phyloP scores from a whole-genome alignment of 1,284 basidiomycete species.

The Mycosarcoma mackinlayi region DNA sequence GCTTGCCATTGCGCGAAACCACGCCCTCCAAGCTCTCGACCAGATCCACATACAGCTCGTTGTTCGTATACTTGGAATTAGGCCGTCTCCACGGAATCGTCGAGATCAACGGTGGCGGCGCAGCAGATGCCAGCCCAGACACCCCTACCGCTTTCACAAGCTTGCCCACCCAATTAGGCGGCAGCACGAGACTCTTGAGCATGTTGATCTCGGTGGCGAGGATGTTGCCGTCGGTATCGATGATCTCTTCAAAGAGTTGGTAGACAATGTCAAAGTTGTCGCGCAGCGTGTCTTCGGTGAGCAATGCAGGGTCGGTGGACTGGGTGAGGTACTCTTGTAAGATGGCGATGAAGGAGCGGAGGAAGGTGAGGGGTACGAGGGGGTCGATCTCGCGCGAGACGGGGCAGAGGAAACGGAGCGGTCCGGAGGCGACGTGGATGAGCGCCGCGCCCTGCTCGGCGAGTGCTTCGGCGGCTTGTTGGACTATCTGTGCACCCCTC shows the following conservation, averaged over 20 bases:
- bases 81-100: constrained; percentile 64
- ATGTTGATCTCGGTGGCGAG: constrained; percentile 62
- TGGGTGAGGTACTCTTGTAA: constrained; percentile 61
- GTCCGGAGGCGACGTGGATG: constrained; percentile 81
- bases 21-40: constrained; percentile 54
- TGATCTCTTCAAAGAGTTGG: constrained; percentile 64
- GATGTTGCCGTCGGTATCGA: constrained; percentile 64
- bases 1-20: constrained; percentile 70
- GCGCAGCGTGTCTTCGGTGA: constrained; percentile 61
- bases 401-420: constrained; percentile 80
- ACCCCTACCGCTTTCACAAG: constrained; percentile 58
- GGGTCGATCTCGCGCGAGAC: constrained; percentile 88
- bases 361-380: constrained; percentile 86
- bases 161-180: constrained; percentile 62
- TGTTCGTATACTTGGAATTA: constrained; percentile 58
- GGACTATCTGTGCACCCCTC: constrained; percentile 24
- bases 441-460: constrained; percentile 72
- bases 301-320: constrained; percentile 34
- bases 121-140: constrained; percentile 58
- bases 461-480: constrained; percentile 43
- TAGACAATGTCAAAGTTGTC: constrained; percentile 66
- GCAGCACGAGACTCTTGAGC: constrained; percentile 61
- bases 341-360: constrained; percentile 81
- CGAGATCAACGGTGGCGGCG: constrained; percentile 71
- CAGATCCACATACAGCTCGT: constrained; percentile 63